Evolutionary conservation across 73 alveolate species (phyloP).

Genomic region (Paramecium octaurelia): DNA sequence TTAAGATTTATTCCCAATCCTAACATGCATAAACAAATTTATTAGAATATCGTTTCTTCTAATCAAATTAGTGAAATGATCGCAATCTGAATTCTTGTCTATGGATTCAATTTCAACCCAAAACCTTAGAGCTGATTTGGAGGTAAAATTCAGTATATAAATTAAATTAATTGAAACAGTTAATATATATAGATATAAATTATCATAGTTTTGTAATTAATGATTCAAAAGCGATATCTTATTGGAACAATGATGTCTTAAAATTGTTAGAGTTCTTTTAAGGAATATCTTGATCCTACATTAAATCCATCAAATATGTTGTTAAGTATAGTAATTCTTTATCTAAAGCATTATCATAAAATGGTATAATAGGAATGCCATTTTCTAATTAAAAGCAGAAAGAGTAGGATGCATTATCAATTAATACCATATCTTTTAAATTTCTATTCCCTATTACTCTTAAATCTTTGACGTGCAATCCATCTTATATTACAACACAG

Average conservation of each 20-base stretch:
- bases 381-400: conserved; percentile 86
- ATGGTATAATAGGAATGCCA: conserved; percentile 89
- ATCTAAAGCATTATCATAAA: conserved; percentile 74
- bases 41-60: neutral
- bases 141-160: neutral
- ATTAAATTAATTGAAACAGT: conserved; percentile 5
- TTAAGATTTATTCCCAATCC: neutral
- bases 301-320: conserved; percentile 62
- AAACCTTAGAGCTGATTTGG: neutral
- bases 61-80: neutral
- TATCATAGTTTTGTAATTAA: neutral
- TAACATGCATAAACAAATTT: neutral
- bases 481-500: conserved; percentile 85
- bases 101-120: neutral
- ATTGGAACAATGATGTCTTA: neutral
- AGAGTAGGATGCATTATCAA: conserved; percentile 93
- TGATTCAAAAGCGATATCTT: neutral
- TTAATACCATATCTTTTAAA: conserved; percentile 80
- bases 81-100: neutral
- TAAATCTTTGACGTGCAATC: conserved; percentile 91
- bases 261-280: neutral
- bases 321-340: conserved; percentile 78
- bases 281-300: neutral
- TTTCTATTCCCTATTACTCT: conserved; percentile 86
- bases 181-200: neutral